Percentiles rank a stretch among this genome's conserved stretches.
Conservation (phyloP, 2,329 filamentous ascomycete genomes). For the Penicillium sp. region DNA sequence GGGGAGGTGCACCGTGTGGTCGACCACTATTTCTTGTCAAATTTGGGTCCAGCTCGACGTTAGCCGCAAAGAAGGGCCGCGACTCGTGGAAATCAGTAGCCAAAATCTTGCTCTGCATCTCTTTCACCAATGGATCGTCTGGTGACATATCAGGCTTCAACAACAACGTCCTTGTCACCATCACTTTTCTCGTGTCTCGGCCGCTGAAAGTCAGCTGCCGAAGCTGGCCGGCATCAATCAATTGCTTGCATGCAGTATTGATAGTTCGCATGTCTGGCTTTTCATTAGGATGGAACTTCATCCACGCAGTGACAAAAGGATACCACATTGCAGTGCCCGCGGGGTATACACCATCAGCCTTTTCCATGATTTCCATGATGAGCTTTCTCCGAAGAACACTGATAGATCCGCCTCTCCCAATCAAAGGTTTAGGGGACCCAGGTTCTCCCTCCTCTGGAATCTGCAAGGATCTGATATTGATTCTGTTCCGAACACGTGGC, state of each 20-base stretch:
- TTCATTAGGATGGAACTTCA: slow-evolving; percentile 44
- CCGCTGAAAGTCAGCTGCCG: slow-evolving; percentile 55
- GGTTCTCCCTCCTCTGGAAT: not conserved
- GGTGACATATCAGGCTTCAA: slow-evolving; percentile 48
- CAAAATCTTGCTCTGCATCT: slow-evolving; percentile 53
- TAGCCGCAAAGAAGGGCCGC: slow-evolving; percentile 47
- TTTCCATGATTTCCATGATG: slow-evolving; percentile 55
- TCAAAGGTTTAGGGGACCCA: not conserved
- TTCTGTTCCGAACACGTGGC: not conserved
- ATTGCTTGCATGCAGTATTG: slow-evolving; percentile 49
- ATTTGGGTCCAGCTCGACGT: slow-evolving; percentile 40
- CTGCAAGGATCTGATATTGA: not conserved
- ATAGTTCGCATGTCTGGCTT: slow-evolving; percentile 56
- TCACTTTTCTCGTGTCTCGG: slow-evolving; percentile 47
- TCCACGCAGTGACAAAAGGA: slow-evolving; percentile 57
- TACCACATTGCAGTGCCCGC: slow-evolving; percentile 56
- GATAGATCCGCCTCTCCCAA: slow-evolving; percentile 45
- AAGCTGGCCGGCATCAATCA: slow-evolving; percentile 53
- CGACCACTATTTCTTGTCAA: slow-evolving; percentile 31
- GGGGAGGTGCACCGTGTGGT: slow-evolving; percentile 9
- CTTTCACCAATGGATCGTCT: slow-evolving; percentile 47
- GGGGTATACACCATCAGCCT: slow-evolving; percentile 57
- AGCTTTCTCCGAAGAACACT: slow-evolving; percentile 50
- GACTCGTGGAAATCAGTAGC: slow-evolving; percentile 37
- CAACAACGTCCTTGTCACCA: slow-evolving; percentile 53